Conservation (phyloP, 164 flowering plant species). For the Liquidambar formosana region DNA sequence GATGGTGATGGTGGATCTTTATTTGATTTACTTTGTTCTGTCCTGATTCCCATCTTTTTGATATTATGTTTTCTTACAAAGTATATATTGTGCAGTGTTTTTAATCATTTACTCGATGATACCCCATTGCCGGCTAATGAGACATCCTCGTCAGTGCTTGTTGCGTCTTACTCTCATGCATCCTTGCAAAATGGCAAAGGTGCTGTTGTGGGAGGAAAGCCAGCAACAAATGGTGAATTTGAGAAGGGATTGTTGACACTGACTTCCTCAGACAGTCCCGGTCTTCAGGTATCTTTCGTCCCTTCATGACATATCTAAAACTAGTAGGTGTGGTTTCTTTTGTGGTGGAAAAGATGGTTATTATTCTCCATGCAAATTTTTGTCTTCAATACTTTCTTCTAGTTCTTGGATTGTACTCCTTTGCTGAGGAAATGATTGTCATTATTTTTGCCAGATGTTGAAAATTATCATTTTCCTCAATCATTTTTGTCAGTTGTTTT, state of each 20-base stretch:
- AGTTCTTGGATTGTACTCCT: not conserved
- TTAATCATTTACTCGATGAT: conserved; percentile 88
- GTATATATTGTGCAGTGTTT: conserved; percentile 53
- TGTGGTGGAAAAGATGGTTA: not conserved
- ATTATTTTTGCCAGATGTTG: not conserved
- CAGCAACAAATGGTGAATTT: conserved; percentile 53
- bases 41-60: not conserved
- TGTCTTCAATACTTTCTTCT: not conserved
- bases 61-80: conserved; percentile 5
- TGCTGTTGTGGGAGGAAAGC: conserved; percentile 67
- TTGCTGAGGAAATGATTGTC: not conserved
- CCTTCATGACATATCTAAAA: not conserved
- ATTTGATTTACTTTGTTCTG: conserved; percentile 6
- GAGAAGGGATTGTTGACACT: conserved; percentile 91
- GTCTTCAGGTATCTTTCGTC: conserved; percentile 64
- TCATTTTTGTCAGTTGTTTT: conserved; percentile 29
- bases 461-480: conserved; percentile 20
- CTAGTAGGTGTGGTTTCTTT: conserved; percentile 1
- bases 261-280: conserved; percentile 73
- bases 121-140: conserved; percentile 78
- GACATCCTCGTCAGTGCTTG: conserved; percentile 81
- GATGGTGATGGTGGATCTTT: conserved; percentile 12
- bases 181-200: conserved; percentile 66
- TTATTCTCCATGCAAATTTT: not conserved
- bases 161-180: conserved; percentile 59